Evolutionary conservation across 352 stramenopile species (phyloP).

Genomic region (Aphanomyces invadans): DNA sequence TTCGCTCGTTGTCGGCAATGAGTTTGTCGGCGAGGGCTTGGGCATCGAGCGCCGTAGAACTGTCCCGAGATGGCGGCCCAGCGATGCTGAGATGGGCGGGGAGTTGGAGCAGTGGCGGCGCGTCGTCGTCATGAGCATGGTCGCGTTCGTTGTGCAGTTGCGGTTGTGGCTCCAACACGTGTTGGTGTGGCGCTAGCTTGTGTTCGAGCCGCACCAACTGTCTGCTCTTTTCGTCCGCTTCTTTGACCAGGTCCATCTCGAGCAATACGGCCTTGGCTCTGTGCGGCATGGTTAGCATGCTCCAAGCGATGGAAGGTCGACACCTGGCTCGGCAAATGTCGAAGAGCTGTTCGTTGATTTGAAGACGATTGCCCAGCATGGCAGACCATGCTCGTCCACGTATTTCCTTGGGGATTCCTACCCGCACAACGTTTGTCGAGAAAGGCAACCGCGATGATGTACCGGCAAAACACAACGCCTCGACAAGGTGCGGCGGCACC

Average conservation of each 20-base stretch:
- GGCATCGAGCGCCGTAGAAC: slow-evolving; percentile 25
- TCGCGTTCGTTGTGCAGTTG: too few species aligned
- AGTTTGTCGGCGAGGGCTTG: slow-evolving; percentile 75
- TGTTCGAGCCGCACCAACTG: background rate
- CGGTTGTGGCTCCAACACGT: too few species aligned
- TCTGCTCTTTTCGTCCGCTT: slow-evolving; percentile 26
- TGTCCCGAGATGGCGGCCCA: too few species aligned
- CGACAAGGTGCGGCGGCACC: slow-evolving; percentile 25
- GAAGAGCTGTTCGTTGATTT: slow-evolving; percentile 82
- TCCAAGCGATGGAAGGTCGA: background rate
- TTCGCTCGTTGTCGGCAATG: slow-evolving; percentile 67
- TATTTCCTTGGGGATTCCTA: slow-evolving; percentile 73
- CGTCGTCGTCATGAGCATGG: too few species aligned
- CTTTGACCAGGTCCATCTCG: slow-evolving; percentile 65
- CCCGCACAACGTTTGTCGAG: background rate
- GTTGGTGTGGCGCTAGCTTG: too few species aligned
- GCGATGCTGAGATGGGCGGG: too few species aligned
- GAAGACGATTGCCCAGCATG: slow-evolving; percentile 70
- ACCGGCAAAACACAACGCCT: slow-evolving; percentile 60
- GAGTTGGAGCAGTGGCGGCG: too few species aligned
- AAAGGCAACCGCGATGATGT: background rate
- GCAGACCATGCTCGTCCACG: slow-evolving; percentile 71
- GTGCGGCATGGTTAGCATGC: background rate
- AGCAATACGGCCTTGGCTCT: slow-evolving; percentile 59
- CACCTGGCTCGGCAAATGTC: slow-evolving; percentile 55